phyloP scores from a whole-genome alignment of 1,284 basidiomycete genomes.

The Kwoniella shivajii region DNA sequence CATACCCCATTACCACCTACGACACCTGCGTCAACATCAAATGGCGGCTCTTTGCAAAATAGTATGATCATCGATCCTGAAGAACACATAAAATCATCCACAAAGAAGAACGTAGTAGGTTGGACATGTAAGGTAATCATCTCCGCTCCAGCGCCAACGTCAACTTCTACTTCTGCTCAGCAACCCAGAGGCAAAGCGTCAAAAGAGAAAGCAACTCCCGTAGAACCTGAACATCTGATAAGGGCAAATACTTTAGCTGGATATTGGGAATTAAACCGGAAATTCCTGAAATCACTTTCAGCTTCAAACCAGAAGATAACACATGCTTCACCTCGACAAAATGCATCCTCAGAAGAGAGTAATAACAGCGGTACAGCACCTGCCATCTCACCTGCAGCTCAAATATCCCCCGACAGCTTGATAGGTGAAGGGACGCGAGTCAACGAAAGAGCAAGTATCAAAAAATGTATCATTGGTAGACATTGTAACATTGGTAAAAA shows the following conservation, averaged over 20 bases:
- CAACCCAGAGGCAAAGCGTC: conserved; percentile 17
- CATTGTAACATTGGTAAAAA: conserved; percentile 87
- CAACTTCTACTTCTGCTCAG: conserved; percentile 12
- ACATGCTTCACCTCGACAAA: background rate
- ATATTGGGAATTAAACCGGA: conserved; percentile 79
- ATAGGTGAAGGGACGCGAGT: conserved; percentile 79
- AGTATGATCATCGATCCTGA: conserved; percentile 13
- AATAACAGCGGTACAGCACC: conserved; percentile 56
- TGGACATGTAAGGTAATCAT: conserved; percentile 49
- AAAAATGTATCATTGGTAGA: conserved; percentile 82
- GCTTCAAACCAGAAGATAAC: background rate
- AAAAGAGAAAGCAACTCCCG: conserved; percentile 38
- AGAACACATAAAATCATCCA: conserved; percentile 1
- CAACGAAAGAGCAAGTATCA: conserved; percentile 81
- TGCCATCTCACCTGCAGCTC: conserved; percentile 62
- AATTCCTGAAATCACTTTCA: conserved; percentile 35
- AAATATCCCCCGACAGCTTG: conserved; percentile 82
- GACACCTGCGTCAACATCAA: background rate
- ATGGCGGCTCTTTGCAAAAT: conserved; percentile 1
- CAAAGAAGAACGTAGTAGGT: conserved; percentile 2
- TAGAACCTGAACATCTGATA: conserved; percentile 64
- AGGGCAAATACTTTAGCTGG: conserved; percentile 80
- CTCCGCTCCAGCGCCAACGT: conserved; percentile 15
- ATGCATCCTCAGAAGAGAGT: conserved; percentile 14
- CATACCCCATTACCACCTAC: conserved; percentile 23